Conservation (phyloP, 371 early-diverging fungal genomes). For the Actinomortierella wolfii region DNA sequence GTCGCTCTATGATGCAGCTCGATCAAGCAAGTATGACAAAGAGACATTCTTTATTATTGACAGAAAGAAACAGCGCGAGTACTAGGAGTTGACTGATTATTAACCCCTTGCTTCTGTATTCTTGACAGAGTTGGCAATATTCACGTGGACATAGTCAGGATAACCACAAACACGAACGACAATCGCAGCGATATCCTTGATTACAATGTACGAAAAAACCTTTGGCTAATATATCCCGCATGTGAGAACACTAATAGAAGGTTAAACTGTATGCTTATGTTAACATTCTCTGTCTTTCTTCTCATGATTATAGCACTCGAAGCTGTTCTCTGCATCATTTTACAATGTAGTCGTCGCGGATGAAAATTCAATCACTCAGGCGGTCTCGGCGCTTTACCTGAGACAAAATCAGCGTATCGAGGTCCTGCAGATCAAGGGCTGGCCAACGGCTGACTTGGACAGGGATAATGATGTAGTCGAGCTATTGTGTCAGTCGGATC, state of each 20-base stretch:
- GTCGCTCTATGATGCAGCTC: constrained; percentile 12
- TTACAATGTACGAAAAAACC: background rate
- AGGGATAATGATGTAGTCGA: constrained; percentile 1
- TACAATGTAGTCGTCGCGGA: constrained; percentile 18
- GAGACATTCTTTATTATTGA: background rate
- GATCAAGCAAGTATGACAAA: constrained; percentile 15
- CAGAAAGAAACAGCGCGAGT: background rate
- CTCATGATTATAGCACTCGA: constrained; percentile 14
- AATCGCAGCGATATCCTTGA: background rate
- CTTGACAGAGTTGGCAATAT: constrained; percentile 13
- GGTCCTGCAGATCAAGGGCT: constrained; percentile 10
- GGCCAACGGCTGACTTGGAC: background rate
- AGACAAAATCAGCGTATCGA: constrained; percentile 21
- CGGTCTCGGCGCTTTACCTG: constrained; percentile 26
- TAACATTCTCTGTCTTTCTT: background rate
- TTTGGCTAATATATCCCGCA: background rate
- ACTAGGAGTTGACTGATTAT: background rate
- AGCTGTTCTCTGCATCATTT: constrained; percentile 22
- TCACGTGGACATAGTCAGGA: constrained; percentile 32
- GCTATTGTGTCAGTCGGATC: constrained; percentile 19
- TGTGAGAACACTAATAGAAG: constrained; percentile 8
- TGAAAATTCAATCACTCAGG: constrained; percentile 14
- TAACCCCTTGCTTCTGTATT: background rate
- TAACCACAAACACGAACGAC: constrained; percentile 5
- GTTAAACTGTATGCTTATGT: constrained; percentile 5